Evolutionary conservation across 306 rosid species (phyloP), one percentile per base, ranked within the genome.

Genomic region (Acmispon strigosus): DNA sequence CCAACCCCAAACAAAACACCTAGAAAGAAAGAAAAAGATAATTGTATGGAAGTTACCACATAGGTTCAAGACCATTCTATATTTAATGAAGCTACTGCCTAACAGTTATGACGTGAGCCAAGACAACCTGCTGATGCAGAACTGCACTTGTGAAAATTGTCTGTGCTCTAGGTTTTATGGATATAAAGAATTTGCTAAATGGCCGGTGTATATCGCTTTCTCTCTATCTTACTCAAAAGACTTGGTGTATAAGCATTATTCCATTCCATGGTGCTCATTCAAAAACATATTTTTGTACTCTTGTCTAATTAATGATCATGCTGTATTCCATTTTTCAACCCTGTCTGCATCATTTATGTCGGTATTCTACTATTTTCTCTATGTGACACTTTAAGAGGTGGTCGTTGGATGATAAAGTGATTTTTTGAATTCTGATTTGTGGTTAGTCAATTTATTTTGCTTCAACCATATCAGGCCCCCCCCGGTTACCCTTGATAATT

Each of bases 121-220:
- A 70, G 52, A 63, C 16, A 18, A 36, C 68, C 69, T 69, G 80
- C 54, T 59, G 43, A 57, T 56, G 47, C 76, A 20, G 41, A 16
- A 24, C 15, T 76, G 61, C 75, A 66, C 76, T 55, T 49, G n/a
- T 56, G 37, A 48, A 62, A 55, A 34, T 43, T 16, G 45, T 24
- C 8, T 17, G 53, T 65, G 70, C 34, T 70, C 37, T 55, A 50
- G 4, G 32, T 59, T 14, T 69, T 20, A 15, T 42, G 50, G 8
- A 53, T 62, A 47, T 62, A 20, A 32, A 64, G 60, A 42, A 78
- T 4, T 58, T 44, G 51, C 64, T 16, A 10, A 44, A 42, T 37
- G 24, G 45, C 61, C 20, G 20, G 20, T 64, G 18, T 66, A 15
- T 55, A 37, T 62, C 70, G 6, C 34, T 14, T 51, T 65, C 62